Evolutionary conservation across 495 filamentous ascomycete genomes (phyloP).

Genomic region (Penicillium robsamsonii): DNA sequence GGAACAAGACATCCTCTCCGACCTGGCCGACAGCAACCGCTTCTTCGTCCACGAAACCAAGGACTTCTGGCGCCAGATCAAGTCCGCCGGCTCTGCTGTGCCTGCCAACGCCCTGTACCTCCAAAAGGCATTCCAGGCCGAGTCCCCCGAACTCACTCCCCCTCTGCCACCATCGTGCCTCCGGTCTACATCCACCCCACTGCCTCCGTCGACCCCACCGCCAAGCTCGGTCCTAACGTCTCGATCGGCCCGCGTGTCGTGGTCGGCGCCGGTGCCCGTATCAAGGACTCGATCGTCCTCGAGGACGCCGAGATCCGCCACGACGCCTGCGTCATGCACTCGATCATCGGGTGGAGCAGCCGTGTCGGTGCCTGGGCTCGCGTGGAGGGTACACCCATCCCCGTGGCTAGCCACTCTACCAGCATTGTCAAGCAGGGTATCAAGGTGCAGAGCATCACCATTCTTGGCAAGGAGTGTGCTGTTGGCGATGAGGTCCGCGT

Average conservation of each 20-base stretch:
- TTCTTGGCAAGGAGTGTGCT: slow-evolving; percentile 92
- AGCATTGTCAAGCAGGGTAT: slow-evolving; percentile 95
- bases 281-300: slow-evolving; percentile 95
- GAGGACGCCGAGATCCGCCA: slow-evolving; percentile 97
- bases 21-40: slow-evolving; percentile 94
- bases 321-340: slow-evolving; percentile 92
- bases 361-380: slow-evolving; percentile 95
- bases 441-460: slow-evolving; percentile 98
- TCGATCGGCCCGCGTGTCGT: slow-evolving; percentile 84
- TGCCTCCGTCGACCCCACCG: slow-evolving; percentile 88
- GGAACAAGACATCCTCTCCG: slow-evolving; percentile 96
- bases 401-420: slow-evolving; percentile 84
- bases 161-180: slow-evolving; percentile 88
- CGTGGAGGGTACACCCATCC: slow-evolving; percentile 93
- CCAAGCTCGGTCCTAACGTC: slow-evolving; percentile 96
- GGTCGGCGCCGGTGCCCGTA: slow-evolving; percentile 82
- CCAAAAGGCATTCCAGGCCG: slow-evolving; percentile 85
- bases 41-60: slow-evolving; percentile 99
- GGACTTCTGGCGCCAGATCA: slow-evolving; percentile 99
- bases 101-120: slow-evolving; percentile 97
- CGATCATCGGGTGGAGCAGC: slow-evolving; percentile 96
- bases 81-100: slow-evolving; percentile 96
- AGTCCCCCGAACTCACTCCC: slow-evolving; percentile 75
- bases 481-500: slow-evolving; percentile 95
- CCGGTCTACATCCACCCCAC: slow-evolving; percentile 97